These are phyloP conservation scores for Seiridium unicorne DNA, from an alignment of 2,329 filamentous ascomycete genomes.

Conservation along the genomic window DNA sequence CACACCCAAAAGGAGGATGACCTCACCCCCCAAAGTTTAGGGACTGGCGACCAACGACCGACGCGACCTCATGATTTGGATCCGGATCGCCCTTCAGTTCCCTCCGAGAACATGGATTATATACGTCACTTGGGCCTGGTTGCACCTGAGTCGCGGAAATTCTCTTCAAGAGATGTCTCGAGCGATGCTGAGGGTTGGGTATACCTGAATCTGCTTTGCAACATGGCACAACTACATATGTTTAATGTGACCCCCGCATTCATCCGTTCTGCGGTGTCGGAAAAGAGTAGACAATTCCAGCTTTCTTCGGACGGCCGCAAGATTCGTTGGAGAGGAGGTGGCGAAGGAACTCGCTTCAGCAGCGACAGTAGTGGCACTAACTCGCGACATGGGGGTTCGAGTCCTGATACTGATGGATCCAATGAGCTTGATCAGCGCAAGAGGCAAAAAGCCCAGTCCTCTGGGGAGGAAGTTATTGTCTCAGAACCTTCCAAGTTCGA, in stretches of 20 bases:
- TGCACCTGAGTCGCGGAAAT: constrained; percentile 53
- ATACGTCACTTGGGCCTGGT: constrained; percentile 71
- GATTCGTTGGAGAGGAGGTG: constrained; percentile 74
- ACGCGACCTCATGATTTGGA: constrained; percentile 77
- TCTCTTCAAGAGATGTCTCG: constrained; percentile 47
- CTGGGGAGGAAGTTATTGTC: constrained; percentile 32
- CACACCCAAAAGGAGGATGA: constrained; percentile 40
- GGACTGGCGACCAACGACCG: constrained; percentile 65
- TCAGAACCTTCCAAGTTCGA: constrained; percentile 39
- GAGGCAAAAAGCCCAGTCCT: constrained; percentile 39
- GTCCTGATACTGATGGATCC: constrained; percentile 45
- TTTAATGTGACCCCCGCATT: constrained; percentile 79
- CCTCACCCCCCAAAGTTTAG: constrained; percentile 26
- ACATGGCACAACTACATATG: constrained; percentile 81
- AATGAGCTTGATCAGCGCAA: constrained; percentile 43
- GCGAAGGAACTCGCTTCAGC: constrained; percentile 61
- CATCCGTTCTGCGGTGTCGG: constrained; percentile 67
- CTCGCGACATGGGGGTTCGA: constrained; percentile 45
- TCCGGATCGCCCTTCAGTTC: constrained; percentile 72
- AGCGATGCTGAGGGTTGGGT: constrained; percentile 74
- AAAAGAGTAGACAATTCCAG: constrained; percentile 74
- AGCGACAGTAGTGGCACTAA: constrained; percentile 59
- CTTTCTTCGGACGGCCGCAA: constrained; percentile 75
- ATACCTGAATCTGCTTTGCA: constrained; percentile 77
- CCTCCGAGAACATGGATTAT: constrained; percentile 76